Evolutionary conservation across 192 early-diverging fungal genomes (phyloP), one percentile per base, ranked within the genome.

Genomic region (Entomortierella lignicola): DNA sequence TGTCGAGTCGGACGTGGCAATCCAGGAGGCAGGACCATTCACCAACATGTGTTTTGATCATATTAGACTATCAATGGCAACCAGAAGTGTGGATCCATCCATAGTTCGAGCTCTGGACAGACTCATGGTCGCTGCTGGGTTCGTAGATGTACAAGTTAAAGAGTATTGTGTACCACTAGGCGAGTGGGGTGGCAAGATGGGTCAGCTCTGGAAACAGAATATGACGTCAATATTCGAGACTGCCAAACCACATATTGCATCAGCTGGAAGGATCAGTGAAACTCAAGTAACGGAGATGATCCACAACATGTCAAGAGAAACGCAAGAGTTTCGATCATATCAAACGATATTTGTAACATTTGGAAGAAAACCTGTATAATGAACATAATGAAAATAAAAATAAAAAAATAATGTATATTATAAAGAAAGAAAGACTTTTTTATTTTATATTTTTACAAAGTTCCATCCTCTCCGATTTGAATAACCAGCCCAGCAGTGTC

Each of bases 271-370:
- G 6, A 52, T 65, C 0, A 43, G 25, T 4, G 75, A 70, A 8
- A 1, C 4, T 2, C 67, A 79, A 13, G 60, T 70, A 10, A 13
- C 17, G 50, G 62, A 69, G 37, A 53, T 70, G 55, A 23, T 70
- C 1, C 47, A 44, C n/a, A 56, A 21, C n/a, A 64, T 64, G 60
- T 18, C 27, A 2, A 32, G 47, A 17, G 75, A 79, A 57, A 65
- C 67, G 21, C 8, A 27, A 21, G 44, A 41, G 20, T 52, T n/a
- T 29, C 31, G 51, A 18, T 30, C 50, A 6, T 69, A 66, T 23
- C 60, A 65, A 60, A 79, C 59, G 1, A 58, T 79, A 1, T 79
- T 70, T 79, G 75, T 79, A 21, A 66, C 67, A 8, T 65, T 34
- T 41, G 75, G 75, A 52, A 34, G 66, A 32, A 79, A 79, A 44